A percentile compares a stretch with the other conserved stretches of the same genome.
phyloP scores from a whole-genome alignment of 23 red algal species.

The Agarophyton chilense region DNA sequence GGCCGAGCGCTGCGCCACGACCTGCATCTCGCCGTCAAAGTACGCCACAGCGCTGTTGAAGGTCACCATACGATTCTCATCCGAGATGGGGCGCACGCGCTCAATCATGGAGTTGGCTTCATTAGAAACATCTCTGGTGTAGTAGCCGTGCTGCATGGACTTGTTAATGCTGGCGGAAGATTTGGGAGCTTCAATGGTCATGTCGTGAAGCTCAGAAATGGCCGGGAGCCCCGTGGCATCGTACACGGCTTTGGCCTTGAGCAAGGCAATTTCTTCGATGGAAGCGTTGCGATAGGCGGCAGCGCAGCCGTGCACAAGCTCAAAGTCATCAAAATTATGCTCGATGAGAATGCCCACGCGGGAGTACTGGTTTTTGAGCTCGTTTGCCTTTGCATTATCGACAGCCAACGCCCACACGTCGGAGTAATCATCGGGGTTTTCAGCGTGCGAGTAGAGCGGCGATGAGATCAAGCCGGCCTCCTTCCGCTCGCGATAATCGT shows the following conservation, averaged over 20 bases:
- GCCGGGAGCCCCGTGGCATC: slow-evolving; percentile 64
- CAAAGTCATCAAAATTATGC: slow-evolving; percentile 71
- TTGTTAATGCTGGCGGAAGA: slow-evolving; percentile 51
- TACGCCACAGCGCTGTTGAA: slow-evolving; percentile 76
- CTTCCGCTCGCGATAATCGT: slow-evolving; percentile 33
- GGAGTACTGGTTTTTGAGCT: slow-evolving; percentile 74
- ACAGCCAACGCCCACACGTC: slow-evolving; percentile 66
- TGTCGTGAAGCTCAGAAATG: slow-evolving; percentile 65
- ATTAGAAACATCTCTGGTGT: slow-evolving; percentile 48
- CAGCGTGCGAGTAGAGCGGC: not conserved
- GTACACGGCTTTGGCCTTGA: slow-evolving; percentile 74
- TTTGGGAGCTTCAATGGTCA: slow-evolving; percentile 65
- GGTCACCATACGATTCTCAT: slow-evolving; percentile 59
- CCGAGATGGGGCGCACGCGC: slow-evolving; percentile 72
- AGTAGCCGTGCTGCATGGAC: slow-evolving; percentile 63
- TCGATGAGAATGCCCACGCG: slow-evolving; percentile 71
- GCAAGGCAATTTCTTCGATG: slow-evolving; percentile 37
- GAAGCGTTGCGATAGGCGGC: slow-evolving; percentile 41
- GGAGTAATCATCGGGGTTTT: not conserved
- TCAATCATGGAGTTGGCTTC: slow-evolving; percentile 76
- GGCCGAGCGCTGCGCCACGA: slow-evolving; percentile 36
- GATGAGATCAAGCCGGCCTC: slow-evolving; percentile 22
- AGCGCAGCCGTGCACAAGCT: slow-evolving; percentile 21
- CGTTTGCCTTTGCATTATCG: slow-evolving; percentile 3
- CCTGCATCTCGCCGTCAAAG: slow-evolving; percentile 90